These are phyloP conservation scores for Beauveria brongniartii DNA, from an alignment of 2,329 filamentous ascomycete genomes.

Conservation along the genomic window DNA sequence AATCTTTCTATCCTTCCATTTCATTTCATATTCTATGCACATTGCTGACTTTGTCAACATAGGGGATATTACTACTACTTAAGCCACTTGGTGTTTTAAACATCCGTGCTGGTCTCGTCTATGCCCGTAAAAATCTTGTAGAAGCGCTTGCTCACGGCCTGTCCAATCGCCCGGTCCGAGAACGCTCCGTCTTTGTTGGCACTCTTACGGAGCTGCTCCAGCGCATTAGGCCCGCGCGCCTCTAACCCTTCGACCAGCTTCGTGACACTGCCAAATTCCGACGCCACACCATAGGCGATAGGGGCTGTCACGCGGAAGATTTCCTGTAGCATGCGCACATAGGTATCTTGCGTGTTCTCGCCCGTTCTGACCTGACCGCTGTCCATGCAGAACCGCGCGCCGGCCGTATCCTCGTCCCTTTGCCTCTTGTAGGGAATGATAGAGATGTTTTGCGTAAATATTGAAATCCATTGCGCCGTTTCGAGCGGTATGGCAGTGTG, in stretches of 20 bases:
- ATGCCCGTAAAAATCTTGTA: conserved; percentile 51
- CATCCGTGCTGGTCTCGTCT: conserved; percentile 48
- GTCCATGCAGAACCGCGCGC: conserved; percentile 70
- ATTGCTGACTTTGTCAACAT: conserved; percentile 7
- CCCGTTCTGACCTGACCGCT: conserved; percentile 66
- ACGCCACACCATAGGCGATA: conserved; percentile 61
- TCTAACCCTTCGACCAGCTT: conserved; percentile 53
- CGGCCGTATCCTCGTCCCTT: conserved; percentile 38
- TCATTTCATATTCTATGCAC: conserved; percentile 2
- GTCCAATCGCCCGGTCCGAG: conserved; percentile 48
- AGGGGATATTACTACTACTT: background rate
- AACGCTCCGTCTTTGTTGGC: conserved; percentile 49
- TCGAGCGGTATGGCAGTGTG: conserved; percentile 54
- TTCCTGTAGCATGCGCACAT: conserved; percentile 68
- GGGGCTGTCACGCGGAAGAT: conserved; percentile 63
- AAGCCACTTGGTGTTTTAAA: conserved; percentile 23
- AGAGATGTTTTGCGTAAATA: conserved; percentile 72
- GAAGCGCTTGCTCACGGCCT: conserved; percentile 49
- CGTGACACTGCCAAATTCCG: conserved; percentile 50
- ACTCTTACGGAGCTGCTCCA: conserved; percentile 54
- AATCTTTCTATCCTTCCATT: conserved; percentile 12
- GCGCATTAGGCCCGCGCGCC: conserved; percentile 45
- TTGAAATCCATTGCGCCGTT: conserved; percentile 63
- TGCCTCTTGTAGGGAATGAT: conserved; percentile 62
- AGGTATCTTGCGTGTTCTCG: conserved; percentile 57